Conservation (phyloP, 768 basidiomycete species). For the Gautieria morchelliformis region DNA sequence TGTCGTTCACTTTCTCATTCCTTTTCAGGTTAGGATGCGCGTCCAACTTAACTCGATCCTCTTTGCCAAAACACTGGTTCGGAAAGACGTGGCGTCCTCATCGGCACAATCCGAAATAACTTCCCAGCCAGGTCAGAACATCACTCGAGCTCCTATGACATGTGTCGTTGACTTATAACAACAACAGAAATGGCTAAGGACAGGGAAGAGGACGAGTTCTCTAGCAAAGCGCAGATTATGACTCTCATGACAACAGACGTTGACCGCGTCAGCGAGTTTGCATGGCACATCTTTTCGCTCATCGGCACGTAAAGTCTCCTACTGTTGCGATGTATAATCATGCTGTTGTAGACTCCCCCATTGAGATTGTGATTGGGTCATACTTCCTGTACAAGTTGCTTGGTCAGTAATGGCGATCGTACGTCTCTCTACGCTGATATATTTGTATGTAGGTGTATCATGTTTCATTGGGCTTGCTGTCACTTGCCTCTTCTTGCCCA, state of each 20-base stretch:
- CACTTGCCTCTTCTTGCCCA: slow-evolving; percentile 51
- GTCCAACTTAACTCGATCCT: slow-evolving; percentile 77
- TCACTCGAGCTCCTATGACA: neutral
- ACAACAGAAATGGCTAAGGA: slow-evolving; percentile 41
- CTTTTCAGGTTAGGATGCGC: slow-evolving; percentile 58
- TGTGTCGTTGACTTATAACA: neutral
- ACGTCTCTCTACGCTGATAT: slow-evolving; percentile 5
- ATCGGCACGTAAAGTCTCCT: slow-evolving; percentile 37
- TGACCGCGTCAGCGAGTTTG: slow-evolving; percentile 79
- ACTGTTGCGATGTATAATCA: neutral
- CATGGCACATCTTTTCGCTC: slow-evolving; percentile 68
- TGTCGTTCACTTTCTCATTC: slow-evolving; percentile 40
- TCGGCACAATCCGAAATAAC: slow-evolving; percentile 32
- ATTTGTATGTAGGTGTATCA: slow-evolving; percentile 38
- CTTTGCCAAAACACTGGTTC: slow-evolving; percentile 76
- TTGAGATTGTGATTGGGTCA: slow-evolving; percentile 68
- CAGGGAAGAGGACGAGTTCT: slow-evolving; percentile 40
- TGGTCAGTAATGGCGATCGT: slow-evolving; percentile 28
- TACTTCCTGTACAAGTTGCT: slow-evolving; percentile 63
- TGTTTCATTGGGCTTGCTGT: slow-evolving; percentile 72
- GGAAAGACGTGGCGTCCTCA: slow-evolving; percentile 66
- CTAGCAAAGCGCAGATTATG: slow-evolving; percentile 73
- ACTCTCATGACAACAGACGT: slow-evolving; percentile 94
- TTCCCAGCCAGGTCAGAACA: slow-evolving; percentile 1
- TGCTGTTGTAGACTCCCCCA: slow-evolving; percentile 51